Evolutionary conservation across 345 rosid genomes (phyloP), one percentile per base, ranked within the genome.

Genomic region (Hevea brasiliensis): DNA sequence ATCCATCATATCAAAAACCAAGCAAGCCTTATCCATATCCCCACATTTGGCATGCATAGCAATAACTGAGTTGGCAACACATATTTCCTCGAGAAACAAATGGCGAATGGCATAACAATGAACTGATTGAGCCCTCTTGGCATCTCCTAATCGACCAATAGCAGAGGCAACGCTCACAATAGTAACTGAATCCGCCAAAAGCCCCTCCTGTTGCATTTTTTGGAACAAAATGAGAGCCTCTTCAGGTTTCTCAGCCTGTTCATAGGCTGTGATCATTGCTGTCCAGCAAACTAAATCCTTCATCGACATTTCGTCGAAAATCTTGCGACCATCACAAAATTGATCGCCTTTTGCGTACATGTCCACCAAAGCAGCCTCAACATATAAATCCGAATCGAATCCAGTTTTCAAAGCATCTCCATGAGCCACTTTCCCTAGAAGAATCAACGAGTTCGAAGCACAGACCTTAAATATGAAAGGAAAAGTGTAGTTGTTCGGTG

Each of bases 251-350:
- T 72, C 80, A 11, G 63, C 76, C 76, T 72, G 76, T 44, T 77
- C 80, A 27, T 68, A 78, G 9, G 77, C 86, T 7, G 90, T 81
- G 26, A 84, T 73, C 87, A 85, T 85, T 21, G 77, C 44, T 42
- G 86, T 87, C 88, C 90, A 82, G 72, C 81, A 81, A 79, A 87
- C 83, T 70, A 83, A 65, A 83, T 82, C 86, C 59, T 78, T 83
- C 42, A 27, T 12, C 20, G 76, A 51, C 86, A 87, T 86, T 86
- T 81, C 71, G 62, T 84, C 86, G 50, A 84, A 82, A 18, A 84
- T 56, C 83, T 76, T 76, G 71, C 75, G 67, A 51, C 61, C 82
- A 68, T 74, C 82, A 42, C 42, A 75, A 20, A 72, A 79, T 58
- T 41, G 67, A 21, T 82, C 82, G 56, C 82, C 76, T 62, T 82